Evolutionary conservation across 2,329 filamentous ascomycete species (phyloP), one percentile per base, ranked within the genome.

Genomic region (Alternaria sp.): DNA sequence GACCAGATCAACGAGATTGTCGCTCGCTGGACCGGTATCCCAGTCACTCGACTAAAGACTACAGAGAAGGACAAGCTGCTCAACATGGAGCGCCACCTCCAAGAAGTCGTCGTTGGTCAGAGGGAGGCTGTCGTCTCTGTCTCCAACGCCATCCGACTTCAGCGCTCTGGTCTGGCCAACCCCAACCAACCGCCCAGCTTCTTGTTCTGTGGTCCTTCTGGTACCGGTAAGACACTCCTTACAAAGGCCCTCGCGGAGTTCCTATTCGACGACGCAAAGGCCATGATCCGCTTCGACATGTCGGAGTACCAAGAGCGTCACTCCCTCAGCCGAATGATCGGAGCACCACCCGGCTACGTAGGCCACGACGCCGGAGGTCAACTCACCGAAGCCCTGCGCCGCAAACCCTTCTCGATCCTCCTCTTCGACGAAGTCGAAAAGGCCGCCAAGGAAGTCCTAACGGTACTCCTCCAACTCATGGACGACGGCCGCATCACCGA

Each of bases 1-100:
- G 96, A 99, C 68, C 94, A 99, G 80, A 99, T 99, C 86, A 98
- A 99, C 79, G 95, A 98, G 77, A 99, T 99, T 65, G 96, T 99
- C 57, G 91, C 92, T 58, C 90, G 93, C 65, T 97, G 94, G 93
- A 99, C 96, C n/a, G 96, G 96, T 67, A 99, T 99, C 72, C 96
- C 96, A 1, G 93, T 99, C 62, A 98, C 93, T 5, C 88, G 95
- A 65, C 89, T 99, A 44, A 95, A 92, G 84, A 97, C 96, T 0
- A 92, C 93, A 0, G 96, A 99, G 83, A 98, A 97, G 83, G 96
- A 99, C 80, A 98, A 98, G 85, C 87, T 99, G n/a, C 87, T 99
- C 67, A 87, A 97, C 75, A 99, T 99, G 96, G 96, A 99, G 83
- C 91, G 88, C 75, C 90, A 91, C 50, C 89, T 99, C 7, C 85